Base-by-base conservation (phyloP, 306 rosid species). In the Corylus americana region DNA sequence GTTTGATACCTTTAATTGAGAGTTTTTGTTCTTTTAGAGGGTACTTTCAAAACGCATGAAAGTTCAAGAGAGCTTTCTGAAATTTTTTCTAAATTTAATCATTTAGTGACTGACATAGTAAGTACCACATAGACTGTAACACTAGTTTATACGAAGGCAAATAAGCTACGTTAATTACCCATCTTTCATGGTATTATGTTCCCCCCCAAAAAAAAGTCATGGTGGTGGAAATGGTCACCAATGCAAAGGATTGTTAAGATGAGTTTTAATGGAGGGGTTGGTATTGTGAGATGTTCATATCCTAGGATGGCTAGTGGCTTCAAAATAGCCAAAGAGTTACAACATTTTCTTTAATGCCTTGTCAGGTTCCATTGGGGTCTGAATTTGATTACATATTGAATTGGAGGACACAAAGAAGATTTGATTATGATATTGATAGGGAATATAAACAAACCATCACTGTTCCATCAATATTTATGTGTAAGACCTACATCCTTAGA, bases 301-400 rank as follows among this genome's bases (percentile, higher is more conserved):
- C 47, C 16, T 51, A 31, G 35, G 44, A 0, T 39, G 45, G 51
- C 39, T 70, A 31, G 35, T 31, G 50, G 55, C 69, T 70, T 35
- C 31, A 48, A 47, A 29, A 9, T 25, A 58, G 59, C 42, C 64
- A 3, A 1, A 27, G 8, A 16, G 31, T 85, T 57, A 74, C 45
- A 17, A 62, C 75, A 35, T 59, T 76, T 59, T 76, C 63, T 73
- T 51, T 68, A 75, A 61, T 76, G 81, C 57, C 78, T 13, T 18
- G 5, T 42, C 16, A 47, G 78, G 53, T 72, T 73, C 74, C 53
- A 25, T 7, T 20, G 70, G 81, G 73, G 73, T 39, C 68, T 57
- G 76, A n/a, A 50, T 76, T 22, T 39, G 81, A 79, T 54, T 42
- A 25, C 10, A 2, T 44, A 6, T 17, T n/a, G 1, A 17, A 53